These are phyloP conservation scores for Lecanicillium sp. DNA, from an alignment of 2,329 filamentous ascomycete species.

Conservation along the genomic window DNA sequence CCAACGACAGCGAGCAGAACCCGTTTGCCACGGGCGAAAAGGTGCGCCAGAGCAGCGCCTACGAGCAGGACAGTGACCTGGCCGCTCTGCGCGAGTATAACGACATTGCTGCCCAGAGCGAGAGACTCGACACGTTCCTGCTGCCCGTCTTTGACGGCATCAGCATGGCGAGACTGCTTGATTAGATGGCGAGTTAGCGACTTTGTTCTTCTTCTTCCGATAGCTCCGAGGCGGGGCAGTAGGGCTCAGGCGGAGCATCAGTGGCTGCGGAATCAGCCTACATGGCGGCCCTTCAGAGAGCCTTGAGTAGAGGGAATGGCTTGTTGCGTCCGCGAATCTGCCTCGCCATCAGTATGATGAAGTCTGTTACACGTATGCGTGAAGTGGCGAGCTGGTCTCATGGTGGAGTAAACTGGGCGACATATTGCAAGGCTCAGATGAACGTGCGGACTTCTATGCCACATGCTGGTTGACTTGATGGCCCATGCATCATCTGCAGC, in stretches of 20 bases:
- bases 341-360: not conserved
- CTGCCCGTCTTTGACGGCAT: slow-evolving; percentile 39
- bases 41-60: slow-evolving; percentile 17
- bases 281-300: no score
- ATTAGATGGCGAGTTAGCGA: slow-evolving; percentile 22
- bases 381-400: no score
- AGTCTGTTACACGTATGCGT: not conserved
- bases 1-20: slow-evolving; percentile 33
- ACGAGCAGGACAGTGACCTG: slow-evolving; percentile 20
- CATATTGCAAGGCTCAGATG: no score
- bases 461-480: no score
- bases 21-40: slow-evolving; percentile 21
- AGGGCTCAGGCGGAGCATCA: no score
- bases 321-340: not conserved
- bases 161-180: slow-evolving; percentile 32
- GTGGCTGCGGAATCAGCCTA: no score
- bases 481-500: no score
- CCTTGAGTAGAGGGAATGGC: not conserved
- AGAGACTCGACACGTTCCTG: slow-evolving; percentile 35
- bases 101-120: slow-evolving; percentile 25
- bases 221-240: not conserved
- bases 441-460: no score
- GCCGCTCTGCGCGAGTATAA: slow-evolving; percentile 31
- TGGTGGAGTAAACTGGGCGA: no score
- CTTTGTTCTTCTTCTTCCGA: not conserved